A percentile compares a stretch with the other conserved stretches of the same genome.
Evolutionary conservation across 345 rosid genomes (phyloP).

Genomic region (Gossypium raimondii): DNA sequence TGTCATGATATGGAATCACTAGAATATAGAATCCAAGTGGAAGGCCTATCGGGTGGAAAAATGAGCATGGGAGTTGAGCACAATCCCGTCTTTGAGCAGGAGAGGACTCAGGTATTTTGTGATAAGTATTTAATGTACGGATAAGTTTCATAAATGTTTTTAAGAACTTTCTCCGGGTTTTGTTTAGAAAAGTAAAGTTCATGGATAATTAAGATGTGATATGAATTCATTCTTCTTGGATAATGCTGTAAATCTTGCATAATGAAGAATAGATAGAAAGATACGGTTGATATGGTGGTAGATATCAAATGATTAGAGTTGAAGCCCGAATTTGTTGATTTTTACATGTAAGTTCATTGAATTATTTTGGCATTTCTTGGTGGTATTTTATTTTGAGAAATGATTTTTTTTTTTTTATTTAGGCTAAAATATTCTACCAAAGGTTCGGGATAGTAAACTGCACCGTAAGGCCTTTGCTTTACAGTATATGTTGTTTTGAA

Average conservation of each 20-base stretch:
- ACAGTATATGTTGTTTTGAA: neutral
- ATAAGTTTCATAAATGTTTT: neutral
- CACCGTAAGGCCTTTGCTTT: neutral
- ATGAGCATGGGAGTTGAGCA: conserved; percentile 7
- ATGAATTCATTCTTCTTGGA: neutral
- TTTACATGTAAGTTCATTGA: neutral
- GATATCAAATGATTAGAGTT: neutral
- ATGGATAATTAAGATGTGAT: neutral
- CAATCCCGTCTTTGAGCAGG: conserved; percentile 26
- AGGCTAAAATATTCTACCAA: neutral
- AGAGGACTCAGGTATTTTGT: conserved; percentile 22
- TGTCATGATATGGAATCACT: conserved; percentile 14
- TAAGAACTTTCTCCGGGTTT: neutral
- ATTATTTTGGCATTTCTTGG: neutral
- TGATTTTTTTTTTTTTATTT: neutral
- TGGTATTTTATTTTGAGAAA: neutral
- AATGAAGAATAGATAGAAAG: neutral
- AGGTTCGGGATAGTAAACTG: neutral
- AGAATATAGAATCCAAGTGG: conserved; percentile 22
- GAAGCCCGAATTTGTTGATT: neutral
- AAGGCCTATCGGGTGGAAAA: conserved; percentile 14
- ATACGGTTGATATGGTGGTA: neutral
- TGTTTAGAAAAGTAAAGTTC: neutral
- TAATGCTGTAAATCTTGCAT: neutral
- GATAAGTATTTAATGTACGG: neutral